These are phyloP conservation scores for Coniochaeta prunicola DNA, from an alignment of 2,329 filamentous ascomycete species.

Conservation along the genomic window DNA sequence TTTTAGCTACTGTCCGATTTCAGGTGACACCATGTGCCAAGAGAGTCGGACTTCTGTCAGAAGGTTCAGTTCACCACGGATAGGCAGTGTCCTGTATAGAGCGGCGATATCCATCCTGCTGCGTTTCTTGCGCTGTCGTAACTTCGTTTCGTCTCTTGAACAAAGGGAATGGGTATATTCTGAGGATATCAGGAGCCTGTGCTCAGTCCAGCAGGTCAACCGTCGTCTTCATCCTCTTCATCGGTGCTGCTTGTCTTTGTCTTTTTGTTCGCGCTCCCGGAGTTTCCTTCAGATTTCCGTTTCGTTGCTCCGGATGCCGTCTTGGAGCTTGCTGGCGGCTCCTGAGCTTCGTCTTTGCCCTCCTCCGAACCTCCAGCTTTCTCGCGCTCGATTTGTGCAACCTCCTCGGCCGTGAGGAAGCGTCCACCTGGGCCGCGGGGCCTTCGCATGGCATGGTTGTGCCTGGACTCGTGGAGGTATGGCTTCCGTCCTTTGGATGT, in stretches of 20 bases:
- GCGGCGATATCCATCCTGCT: not conserved
- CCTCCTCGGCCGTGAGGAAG: conserved; percentile 94
- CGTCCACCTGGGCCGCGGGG: conserved; percentile 89
- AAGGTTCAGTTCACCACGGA: not conserved
- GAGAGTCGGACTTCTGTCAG: not conserved
- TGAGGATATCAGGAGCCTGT: conserved; percentile 3
- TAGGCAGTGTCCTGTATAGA: not conserved
- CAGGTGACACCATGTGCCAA: not conserved
- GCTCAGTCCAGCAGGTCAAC: conserved; percentile 1
- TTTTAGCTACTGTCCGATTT: not conserved
- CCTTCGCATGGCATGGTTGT: conserved; percentile 96
- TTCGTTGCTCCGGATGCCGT: conserved; percentile 40
- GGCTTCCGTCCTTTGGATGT: conserved; percentile 95
- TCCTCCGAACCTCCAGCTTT: conserved; percentile 31
- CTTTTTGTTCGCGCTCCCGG: conserved; percentile 45
- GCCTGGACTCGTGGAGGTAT: conserved; percentile 92
- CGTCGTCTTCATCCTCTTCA: conserved; percentile 24
- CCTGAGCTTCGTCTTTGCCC: conserved; percentile 11
- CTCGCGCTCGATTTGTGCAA: conserved; percentile 75
- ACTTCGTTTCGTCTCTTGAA: conserved; percentile 16
- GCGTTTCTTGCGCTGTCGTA: conserved; percentile 12
- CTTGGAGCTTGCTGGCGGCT: conserved; percentile 17
- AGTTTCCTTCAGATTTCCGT: conserved; percentile 50
- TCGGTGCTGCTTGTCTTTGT: conserved; percentile 35
- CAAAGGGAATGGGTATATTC: conserved; percentile 16